phyloP scores from a whole-genome alignment of 192 early-diverging fungal species.

The Pilaira anomala region DNA sequence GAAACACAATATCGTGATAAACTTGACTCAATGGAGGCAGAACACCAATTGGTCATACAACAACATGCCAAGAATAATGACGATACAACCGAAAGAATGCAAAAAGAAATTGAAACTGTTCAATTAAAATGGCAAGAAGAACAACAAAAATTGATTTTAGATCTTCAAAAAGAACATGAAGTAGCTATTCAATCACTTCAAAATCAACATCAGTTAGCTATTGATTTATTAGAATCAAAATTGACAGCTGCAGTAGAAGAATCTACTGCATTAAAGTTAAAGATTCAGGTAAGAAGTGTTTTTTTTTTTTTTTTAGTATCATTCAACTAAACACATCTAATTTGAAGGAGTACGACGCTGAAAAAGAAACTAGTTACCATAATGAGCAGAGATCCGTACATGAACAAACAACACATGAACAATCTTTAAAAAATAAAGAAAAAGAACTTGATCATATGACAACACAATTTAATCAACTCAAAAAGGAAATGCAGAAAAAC shows the following conservation, averaged over 20 bases:
- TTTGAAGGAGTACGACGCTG: not conserved
- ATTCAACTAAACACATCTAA: no score
- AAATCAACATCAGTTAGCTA: slow-evolving; percentile 2
- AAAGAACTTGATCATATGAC: not conserved
- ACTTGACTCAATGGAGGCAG: slow-evolving; percentile 1
- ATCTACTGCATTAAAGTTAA: not conserved
- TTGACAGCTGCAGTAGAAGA: not conserved
- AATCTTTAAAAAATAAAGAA: not conserved
- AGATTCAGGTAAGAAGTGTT: not conserved
- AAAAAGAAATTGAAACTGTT: slow-evolving; percentile 16
- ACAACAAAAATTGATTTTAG: not conserved
- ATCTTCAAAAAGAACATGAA: not conserved
- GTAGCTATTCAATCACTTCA: not conserved
- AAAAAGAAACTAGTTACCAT: not conserved
- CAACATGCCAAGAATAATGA: slow-evolving; percentile 6
- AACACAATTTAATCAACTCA: not conserved
- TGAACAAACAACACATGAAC: slow-evolving; percentile 4
- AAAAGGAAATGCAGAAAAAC: slow-evolving; percentile 1
- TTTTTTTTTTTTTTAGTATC: not conserved
- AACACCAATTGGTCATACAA: not conserved
- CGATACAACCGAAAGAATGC: slow-evolving; percentile 7
- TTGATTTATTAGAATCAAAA: not conserved
- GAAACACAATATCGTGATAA: slow-evolving; percentile 6
- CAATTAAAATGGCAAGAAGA: slow-evolving; percentile 14
- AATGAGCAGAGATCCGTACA: not conserved